phyloP scores from a whole-genome alignment of 495 filamentous ascomycete genomes.

The Cairneyella variabilis region DNA sequence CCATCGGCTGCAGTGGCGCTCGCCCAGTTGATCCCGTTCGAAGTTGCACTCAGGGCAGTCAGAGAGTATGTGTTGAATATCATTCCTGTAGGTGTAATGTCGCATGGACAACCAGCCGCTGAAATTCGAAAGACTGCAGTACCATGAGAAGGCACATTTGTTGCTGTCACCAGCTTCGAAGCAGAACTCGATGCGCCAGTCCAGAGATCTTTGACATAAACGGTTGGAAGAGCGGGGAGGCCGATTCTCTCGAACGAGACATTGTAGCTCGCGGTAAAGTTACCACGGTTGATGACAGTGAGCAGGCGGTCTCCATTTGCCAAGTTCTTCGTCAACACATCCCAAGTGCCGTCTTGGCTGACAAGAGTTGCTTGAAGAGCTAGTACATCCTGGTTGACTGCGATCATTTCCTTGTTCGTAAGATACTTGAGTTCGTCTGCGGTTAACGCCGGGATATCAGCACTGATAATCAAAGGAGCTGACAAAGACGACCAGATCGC shows the following conservation, averaged over 20 bases:
- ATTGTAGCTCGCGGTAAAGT: not conserved
- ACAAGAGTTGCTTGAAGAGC: slow-evolving; percentile 39
- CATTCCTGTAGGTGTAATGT: slow-evolving; percentile 16
- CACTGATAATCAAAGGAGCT: slow-evolving; percentile 22
- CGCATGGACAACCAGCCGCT: not conserved
- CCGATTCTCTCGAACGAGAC: slow-evolving; percentile 18
- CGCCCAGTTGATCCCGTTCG: slow-evolving; percentile 1
- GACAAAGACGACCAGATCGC: slow-evolving; percentile 21
- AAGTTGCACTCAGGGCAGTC: slow-evolving; percentile 1
- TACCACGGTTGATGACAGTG: slow-evolving; percentile 15
- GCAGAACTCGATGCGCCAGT: no score
- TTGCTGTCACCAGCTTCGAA: not conserved
- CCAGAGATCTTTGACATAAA: slow-evolving; percentile 18
- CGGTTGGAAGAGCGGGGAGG: not conserved
- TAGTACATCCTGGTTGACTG: slow-evolving; percentile 45
- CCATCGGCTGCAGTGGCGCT: slow-evolving; percentile 15
- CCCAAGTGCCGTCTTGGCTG: slow-evolving; percentile 20
- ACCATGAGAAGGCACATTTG: slow-evolving; percentile 16
- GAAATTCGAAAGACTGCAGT: slow-evolving; percentile 14
- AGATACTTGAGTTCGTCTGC: slow-evolving; percentile 23
- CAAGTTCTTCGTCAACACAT: slow-evolving; percentile 20
- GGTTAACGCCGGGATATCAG: slow-evolving; percentile 9
- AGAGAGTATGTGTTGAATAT: slow-evolving; percentile 23
- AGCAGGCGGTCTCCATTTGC: slow-evolving; percentile 20
- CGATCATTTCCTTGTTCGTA: slow-evolving; percentile 44